Conservation (phyloP, 371 early-diverging fungal species). For the Nematocida ausubeli region DNA sequence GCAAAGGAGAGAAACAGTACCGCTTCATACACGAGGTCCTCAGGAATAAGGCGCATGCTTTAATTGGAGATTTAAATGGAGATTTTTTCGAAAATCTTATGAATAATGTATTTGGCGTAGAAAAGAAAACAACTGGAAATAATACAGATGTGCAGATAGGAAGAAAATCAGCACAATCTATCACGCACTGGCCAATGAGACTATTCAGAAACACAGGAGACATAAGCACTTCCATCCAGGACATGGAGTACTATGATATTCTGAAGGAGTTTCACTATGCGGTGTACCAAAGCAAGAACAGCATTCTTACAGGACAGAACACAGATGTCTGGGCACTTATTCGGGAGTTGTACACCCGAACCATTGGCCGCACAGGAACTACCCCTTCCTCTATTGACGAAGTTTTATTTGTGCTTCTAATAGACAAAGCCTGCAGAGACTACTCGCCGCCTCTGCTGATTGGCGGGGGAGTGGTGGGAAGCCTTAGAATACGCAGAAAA, state of each 20-base stretch:
- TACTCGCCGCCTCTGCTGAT: constrained; percentile 3
- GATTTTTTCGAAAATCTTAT: constrained; percentile 38
- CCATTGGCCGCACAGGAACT: not conserved
- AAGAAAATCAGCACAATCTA: not conserved
- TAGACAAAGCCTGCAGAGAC: constrained; percentile 37
- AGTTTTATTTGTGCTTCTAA: constrained; percentile 6
- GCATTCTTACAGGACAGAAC: not conserved
- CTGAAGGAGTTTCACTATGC: constrained; percentile 20
- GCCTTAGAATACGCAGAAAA: not conserved
- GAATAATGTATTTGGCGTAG: constrained; percentile 7
- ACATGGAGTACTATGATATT: constrained; percentile 7
- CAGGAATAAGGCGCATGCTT: not conserved
- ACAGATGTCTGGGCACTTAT: constrained; percentile 21
- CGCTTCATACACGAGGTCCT: not conserved
- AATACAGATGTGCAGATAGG: too few relatives aligned
- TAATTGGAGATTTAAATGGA: not conserved
- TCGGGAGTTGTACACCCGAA: constrained; percentile 40
- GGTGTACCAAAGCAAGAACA: not conserved
- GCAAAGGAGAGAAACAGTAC: not conserved
- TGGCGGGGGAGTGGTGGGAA: constrained; percentile 29
- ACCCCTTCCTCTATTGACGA: not conserved
- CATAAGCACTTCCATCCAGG: not conserved
- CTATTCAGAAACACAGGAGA: not conserved
- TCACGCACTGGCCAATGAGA: constrained; percentile 4
- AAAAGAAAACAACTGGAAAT: not conserved